Base-by-base conservation (phyloP, 2,329 filamentous ascomycete species). In the Sporothrix brunneoviolacea region DNA sequence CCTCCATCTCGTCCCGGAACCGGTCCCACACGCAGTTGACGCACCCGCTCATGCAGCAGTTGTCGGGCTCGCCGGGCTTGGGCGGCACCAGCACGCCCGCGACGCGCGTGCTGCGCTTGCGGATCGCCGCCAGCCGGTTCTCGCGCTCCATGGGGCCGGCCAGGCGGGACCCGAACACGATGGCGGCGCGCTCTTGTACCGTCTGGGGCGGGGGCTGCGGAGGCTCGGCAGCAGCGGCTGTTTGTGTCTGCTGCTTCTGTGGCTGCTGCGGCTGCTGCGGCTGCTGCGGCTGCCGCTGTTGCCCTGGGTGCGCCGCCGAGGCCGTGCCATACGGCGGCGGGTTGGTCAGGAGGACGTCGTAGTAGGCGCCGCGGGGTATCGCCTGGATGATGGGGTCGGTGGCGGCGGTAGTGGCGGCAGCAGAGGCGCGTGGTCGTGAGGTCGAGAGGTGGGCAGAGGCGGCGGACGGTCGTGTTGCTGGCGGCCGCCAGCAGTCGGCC, bases 21-120 rank as follows among this genome's bases (percentile, higher is more conserved):
- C 82, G 75, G 60, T 96, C 91, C 91, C 91, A 97, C 3, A 97
- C 93, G 66, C 93, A 98, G 66, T 97, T 91, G 43, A 95, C 91
- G 65, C 93, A 98, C 3, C 93, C 93, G 62, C 88, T 93, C 93
- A 98, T 98, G 69, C 93, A 98, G 76, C 93, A 98, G 64, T 98
- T 96, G 62, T 97, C 93, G 4, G 93, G 93, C 68, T 98, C 91
- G 42, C 82, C 77, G 1, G 93, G 93, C 42, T 80, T 79, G 0
- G 90, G 91, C 2, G 93, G 93, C 4, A 97, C 85, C 16, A 81
- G 69, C 1, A 97, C 78, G 4, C 91, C 91, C 1, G 87, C 90
- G 50, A 96, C 73, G 54, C 81, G 72, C 8, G 72, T 79, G 44
- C 82, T 82, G 54, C 78, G 73, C 13, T 75, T 70, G 12, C 80